Conservation (phyloP, 2,329 filamentous ascomycete species). For the Microsporum canis region DNA sequence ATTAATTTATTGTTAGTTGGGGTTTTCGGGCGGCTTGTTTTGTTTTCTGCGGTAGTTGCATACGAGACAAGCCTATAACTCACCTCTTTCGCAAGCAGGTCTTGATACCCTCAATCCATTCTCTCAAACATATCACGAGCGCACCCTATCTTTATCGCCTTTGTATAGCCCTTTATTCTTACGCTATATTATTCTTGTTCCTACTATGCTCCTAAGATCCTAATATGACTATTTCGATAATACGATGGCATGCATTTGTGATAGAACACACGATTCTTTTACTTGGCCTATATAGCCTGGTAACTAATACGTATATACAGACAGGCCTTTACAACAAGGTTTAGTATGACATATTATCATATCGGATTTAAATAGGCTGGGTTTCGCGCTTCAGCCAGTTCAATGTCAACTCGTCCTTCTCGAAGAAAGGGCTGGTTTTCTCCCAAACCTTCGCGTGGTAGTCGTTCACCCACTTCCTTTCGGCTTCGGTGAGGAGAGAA, state of each 20-base stretch:
- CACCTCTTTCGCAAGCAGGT: neutral
- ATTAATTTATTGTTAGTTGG: neutral
- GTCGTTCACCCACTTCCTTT: slow-evolving; percentile 77
- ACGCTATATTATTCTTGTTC: neutral
- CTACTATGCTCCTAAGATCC: neutral
- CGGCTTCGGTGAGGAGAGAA: slow-evolving; percentile 56
- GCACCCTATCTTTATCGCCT: neutral
- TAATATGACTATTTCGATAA: neutral
- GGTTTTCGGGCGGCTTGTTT: neutral
- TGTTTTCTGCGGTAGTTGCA: neutral
- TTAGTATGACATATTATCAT: neutral
- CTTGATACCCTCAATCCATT: neutral
- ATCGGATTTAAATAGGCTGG: slow-evolving; percentile 33
- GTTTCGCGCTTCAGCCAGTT: slow-evolving; percentile 84
- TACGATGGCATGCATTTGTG: neutral
- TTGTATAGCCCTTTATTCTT: neutral
- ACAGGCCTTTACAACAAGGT: neutral
- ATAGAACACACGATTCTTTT: neutral
- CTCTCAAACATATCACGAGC: neutral
- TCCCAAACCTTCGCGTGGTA: slow-evolving; percentile 72
- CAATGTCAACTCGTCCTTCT: slow-evolving; percentile 57
- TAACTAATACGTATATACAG: neutral
- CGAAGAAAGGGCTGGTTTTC: slow-evolving; percentile 69
- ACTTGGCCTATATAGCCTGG: neutral
- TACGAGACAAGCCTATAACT: neutral